Evolutionary conservation across 768 basidiomycete species (phyloP).

Genomic region (Mrakia hoshinonis): DNA sequence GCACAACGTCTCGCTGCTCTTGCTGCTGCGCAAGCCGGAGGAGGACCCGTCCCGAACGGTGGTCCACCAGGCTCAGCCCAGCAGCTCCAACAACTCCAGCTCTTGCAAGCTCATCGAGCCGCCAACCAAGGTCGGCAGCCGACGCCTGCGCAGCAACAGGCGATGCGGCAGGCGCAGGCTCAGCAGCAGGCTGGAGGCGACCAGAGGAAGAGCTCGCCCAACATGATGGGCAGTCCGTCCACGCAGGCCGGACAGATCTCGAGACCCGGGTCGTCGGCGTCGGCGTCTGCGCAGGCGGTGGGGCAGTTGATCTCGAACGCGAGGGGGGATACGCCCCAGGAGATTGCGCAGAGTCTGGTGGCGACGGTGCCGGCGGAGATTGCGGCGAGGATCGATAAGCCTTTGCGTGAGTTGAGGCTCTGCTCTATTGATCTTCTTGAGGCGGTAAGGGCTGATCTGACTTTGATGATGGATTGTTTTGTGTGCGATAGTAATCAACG

Average conservation of each 20-base stretch:
- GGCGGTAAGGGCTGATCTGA: neutral
- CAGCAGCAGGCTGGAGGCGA: constrained; percentile 35
- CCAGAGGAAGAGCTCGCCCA: constrained; percentile 18
- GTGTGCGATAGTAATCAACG: constrained; percentile 6
- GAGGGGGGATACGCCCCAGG: neutral
- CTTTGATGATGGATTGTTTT: neutral
- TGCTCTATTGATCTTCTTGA: neutral
- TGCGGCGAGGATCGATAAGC: neutral
- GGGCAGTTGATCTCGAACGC: neutral
- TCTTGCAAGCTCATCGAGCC: constrained; percentile 22
- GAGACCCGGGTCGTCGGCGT: neutral
- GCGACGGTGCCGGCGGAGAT: constrained; percentile 12
- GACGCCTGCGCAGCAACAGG: constrained; percentile 35
- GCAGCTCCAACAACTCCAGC: constrained; percentile 22
- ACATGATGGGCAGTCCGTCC: constrained; percentile 36
- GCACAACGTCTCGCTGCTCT: constrained; percentile 11
- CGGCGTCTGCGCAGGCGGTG: neutral
- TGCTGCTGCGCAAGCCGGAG: neutral
- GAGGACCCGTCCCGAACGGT: constrained; percentile 13
- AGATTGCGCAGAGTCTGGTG: neutral
- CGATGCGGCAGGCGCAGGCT: constrained; percentile 38
- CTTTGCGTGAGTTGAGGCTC: constrained; percentile 1
- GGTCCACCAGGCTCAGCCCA: neutral
- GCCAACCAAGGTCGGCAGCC: constrained; percentile 39
- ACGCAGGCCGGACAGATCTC: neutral